A percentile compares a stretch with the other conserved stretches of the same genome.
These are phyloP conservation scores for Colletotrichum ledebouriae DNA, from an alignment of 2,329 filamentous ascomycete genomes.

Conservation along the genomic window DNA sequence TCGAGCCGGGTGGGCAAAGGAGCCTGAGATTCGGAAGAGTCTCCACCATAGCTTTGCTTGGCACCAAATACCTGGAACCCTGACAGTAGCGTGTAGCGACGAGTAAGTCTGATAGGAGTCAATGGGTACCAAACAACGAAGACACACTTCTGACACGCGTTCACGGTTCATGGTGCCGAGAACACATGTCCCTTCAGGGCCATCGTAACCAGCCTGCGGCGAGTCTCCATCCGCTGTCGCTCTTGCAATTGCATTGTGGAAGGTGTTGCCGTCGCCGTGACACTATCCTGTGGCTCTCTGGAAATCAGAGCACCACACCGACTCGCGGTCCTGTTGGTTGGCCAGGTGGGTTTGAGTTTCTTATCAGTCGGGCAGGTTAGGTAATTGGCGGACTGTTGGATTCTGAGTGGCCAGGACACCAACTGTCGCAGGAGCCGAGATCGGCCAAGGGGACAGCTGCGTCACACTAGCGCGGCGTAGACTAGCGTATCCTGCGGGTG, in stretches of 20 bases:
- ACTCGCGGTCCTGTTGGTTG: conserved; percentile 32
- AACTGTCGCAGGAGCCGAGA: conserved; percentile 42
- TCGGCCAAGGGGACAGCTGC: conserved; percentile 38
- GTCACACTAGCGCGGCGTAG: conserved; percentile 33
- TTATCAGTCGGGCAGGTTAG: conserved; percentile 43
- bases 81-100: conserved; percentile 19
- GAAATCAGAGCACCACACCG: conserved; percentile 23
- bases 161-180: background rate
- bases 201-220: conserved; percentile 2
- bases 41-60: conserved; percentile 40
- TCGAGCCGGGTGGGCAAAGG: background rate
- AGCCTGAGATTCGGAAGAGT: conserved; percentile 17
- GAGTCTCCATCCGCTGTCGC: conserved; percentile 18
- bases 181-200: background rate
- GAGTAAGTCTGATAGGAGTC: conserved; percentile 31
- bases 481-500: conserved; percentile 31
- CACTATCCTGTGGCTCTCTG: conserved; percentile 14
- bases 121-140: conserved; percentile 31
- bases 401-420: conserved; percentile 29
- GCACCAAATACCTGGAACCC: conserved; percentile 34
- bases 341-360: conserved; percentile 19
- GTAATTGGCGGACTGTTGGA: conserved; percentile 34
- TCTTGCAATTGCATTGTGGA: background rate
- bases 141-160: conserved; percentile 16
- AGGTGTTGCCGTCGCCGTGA: conserved; percentile 22